Conservation (phyloP, 2,329 filamentous ascomycete genomes). For the Xylariaceae sp. region DNA sequence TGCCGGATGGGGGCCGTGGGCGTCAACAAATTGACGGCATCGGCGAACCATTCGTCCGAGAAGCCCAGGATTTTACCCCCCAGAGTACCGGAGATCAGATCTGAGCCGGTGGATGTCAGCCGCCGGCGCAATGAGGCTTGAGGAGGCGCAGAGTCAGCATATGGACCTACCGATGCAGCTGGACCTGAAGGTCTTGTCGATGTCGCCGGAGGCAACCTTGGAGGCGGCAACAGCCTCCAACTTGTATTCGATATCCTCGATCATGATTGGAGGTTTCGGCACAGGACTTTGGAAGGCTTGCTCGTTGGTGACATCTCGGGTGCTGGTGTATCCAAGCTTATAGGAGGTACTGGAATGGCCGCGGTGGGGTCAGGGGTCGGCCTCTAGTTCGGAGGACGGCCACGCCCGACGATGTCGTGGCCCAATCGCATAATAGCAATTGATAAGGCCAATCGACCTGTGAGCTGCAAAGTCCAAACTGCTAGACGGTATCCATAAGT, state of each 20-base stretch:
- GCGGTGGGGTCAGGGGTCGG: too few relatives aligned
- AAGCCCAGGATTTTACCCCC: slow-evolving; percentile 58
- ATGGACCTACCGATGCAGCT: slow-evolving; percentile 49
- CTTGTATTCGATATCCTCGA: slow-evolving; percentile 44
- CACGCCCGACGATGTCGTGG: slow-evolving; percentile 11
- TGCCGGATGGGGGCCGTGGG: slow-evolving; percentile 56
- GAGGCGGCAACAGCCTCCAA: slow-evolving; percentile 47
- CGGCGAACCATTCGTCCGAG: slow-evolving; percentile 63
- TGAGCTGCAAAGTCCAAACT: too few relatives aligned
- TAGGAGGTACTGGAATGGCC: too few relatives aligned
- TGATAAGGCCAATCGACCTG: too few relatives aligned
- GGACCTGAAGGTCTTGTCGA: slow-evolving; percentile 55
- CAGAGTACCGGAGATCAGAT: slow-evolving; percentile 52
- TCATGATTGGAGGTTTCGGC: slow-evolving; percentile 14
- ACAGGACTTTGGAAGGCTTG: too few relatives aligned
- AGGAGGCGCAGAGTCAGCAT: background rate
- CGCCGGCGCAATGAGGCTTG: slow-evolving; percentile 9
- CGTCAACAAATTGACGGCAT: slow-evolving; percentile 56
- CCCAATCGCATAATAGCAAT: too few relatives aligned
- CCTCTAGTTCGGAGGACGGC: slow-evolving; percentile 21
- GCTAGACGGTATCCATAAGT: too few relatives aligned
- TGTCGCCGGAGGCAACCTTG: slow-evolving; percentile 42
- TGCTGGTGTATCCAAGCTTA: too few relatives aligned
- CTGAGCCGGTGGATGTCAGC: slow-evolving; percentile 31
- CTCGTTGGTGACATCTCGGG: too few relatives aligned